phyloP scores from a whole-genome alignment of 192 early-diverging fungal genomes.

The Lunasporangiospora selenospora region DNA sequence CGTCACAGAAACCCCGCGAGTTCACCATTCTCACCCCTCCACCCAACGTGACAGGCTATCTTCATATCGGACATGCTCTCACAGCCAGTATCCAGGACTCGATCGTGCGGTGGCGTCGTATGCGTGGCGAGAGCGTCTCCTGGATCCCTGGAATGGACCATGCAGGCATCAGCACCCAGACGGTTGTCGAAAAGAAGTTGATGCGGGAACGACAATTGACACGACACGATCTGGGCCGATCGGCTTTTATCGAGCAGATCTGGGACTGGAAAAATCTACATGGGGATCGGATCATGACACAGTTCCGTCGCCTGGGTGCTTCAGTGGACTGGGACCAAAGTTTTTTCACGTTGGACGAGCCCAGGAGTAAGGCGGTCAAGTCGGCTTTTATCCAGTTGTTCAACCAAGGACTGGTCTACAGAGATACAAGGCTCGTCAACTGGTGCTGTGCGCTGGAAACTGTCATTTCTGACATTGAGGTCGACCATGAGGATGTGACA shows the following conservation, averaged over 20 bases:
- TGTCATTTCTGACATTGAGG: conserved; percentile 96
- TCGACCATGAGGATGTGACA: conserved; percentile 83
- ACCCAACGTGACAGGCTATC: conserved; percentile 95
- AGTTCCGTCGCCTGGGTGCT: conserved; percentile 81
- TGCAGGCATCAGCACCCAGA: conserved; percentile 96
- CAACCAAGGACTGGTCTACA: conserved; percentile 89
- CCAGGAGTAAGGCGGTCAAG: conserved; percentile 73
- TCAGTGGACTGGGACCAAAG: conserved; percentile 88
- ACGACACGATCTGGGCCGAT: conserved; percentile 88
- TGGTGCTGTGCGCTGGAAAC: conserved; percentile 96
- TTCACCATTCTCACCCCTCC: conserved; percentile 95
- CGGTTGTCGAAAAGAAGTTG: conserved; percentile 93
- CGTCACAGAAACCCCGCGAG: conserved; percentile 32
- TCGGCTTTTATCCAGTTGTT: conserved; percentile 91
- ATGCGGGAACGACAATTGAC: conserved; percentile 71
- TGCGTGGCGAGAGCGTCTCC: conserved; percentile 88
- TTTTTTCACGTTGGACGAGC: conserved; percentile 93
- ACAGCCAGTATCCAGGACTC: conserved; percentile 89
- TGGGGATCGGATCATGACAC: conserved; percentile 81
- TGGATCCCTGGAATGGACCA: conserved; percentile 98
- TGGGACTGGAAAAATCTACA: conserved; percentile 89
- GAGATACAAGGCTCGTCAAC: conserved; percentile 92
- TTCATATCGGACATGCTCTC: conserved; percentile 94
- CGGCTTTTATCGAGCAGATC: conserved; percentile 81
- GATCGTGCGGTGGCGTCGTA: conserved; percentile 80